Percentiles rank a stretch among this genome's conserved stretches.
Evolutionary conservation across 306 rosid species (phyloP).

Genomic region (Astragalus membranaceus): DNA sequence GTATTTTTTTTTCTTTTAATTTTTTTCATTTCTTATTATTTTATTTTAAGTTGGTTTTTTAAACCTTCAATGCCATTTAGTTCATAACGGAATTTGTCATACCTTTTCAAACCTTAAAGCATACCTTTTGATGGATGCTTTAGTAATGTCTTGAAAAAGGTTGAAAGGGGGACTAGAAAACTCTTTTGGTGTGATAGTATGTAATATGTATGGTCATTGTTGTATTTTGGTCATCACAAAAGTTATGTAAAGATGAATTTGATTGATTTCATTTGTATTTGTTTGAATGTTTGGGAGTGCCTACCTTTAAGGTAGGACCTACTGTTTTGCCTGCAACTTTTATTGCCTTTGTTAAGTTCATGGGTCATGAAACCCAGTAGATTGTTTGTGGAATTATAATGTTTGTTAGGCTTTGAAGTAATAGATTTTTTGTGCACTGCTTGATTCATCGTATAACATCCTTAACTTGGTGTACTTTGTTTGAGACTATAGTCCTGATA

Average conservation of each 20-base stretch:
- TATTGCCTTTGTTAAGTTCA: conserved; percentile 25
- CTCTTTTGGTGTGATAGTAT: conserved; percentile 48
- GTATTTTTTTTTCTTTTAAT: background rate
- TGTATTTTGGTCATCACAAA: conserved; percentile 48
- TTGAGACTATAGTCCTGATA: background rate
- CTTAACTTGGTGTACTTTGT: background rate
- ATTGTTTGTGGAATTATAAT: conserved; percentile 29
- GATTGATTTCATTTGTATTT: conserved; percentile 52
- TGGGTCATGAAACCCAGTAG: conserved; percentile 31
- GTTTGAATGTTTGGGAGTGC: conserved; percentile 42
- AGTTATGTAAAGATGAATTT: conserved; percentile 35
- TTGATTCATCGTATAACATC: background rate
- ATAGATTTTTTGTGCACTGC: background rate
- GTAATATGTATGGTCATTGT: conserved; percentile 42
- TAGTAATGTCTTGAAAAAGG: conserved; percentile 44
- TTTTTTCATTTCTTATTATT: background rate
- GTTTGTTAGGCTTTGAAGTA: conserved; percentile 11
- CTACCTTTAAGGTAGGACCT: conserved; percentile 36
- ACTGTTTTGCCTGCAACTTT: conserved; percentile 22
- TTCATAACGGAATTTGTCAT: conserved; percentile 21
- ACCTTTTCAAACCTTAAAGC: no score
- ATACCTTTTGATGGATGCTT: conserved; percentile 45
- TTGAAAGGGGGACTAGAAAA: conserved; percentile 23
- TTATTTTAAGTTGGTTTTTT: background rate
- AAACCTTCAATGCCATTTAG: background rate